These are phyloP conservation scores for Trichoderma koningiopsis DNA, from an alignment of 2,329 filamentous ascomycete genomes.

Conservation along the genomic window DNA sequence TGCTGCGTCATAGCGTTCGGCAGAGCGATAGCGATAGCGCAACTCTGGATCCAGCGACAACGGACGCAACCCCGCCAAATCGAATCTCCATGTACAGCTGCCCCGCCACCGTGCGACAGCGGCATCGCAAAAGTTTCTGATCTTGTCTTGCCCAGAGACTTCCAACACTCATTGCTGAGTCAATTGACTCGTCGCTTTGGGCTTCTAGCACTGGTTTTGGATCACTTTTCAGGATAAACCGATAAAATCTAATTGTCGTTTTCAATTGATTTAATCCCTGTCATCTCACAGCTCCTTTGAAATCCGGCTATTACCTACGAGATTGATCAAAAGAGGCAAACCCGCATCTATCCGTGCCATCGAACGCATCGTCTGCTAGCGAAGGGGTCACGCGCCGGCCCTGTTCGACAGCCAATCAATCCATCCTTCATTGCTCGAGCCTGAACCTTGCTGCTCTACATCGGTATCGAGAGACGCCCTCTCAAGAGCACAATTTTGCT, in stretches of 20 bases:
- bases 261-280: not conserved
- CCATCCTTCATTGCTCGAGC: not conserved
- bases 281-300: not conserved
- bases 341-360: not conserved
- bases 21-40: conserved; percentile 8
- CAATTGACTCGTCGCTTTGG: conserved; percentile 1
- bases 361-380: not conserved
- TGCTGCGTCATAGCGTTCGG: conserved; percentile 20
- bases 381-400: not conserved
- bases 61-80: conserved; percentile 26
- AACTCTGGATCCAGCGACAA: conserved; percentile 20
- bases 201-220: not conserved
- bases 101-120: conserved; percentile 21
- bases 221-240: not conserved
- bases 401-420: not conserved
- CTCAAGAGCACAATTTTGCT: not conserved
- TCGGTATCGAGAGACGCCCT: not conserved
- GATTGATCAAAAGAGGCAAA: not conserved
- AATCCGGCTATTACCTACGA: not conserved
- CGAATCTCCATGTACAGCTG: not conserved
- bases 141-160: not conserved
- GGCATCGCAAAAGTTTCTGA: conserved; percentile 18
- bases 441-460: not conserved
- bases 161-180: not conserved
- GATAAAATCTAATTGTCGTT: not conserved